Conservation (phyloP, 2,329 filamentous ascomycete species). For the Metarhizium rileyi region DNA sequence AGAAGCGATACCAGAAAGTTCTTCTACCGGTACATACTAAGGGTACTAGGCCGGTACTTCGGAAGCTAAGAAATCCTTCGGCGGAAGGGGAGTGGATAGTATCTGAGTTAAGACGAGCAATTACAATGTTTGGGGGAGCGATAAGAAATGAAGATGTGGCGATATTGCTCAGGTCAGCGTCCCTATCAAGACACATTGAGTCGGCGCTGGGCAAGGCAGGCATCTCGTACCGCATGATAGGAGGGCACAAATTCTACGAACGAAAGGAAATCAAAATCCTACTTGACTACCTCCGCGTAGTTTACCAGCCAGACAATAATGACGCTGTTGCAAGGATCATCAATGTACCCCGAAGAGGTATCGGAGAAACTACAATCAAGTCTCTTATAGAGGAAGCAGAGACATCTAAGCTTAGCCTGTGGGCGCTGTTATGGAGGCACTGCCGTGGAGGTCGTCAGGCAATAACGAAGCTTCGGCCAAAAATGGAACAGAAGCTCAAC, state of each 20-base stretch:
- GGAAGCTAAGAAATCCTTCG: slow-evolving; percentile 58
- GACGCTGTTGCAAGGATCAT: slow-evolving; percentile 77
- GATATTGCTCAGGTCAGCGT: slow-evolving; percentile 75
- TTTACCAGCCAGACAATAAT: slow-evolving; percentile 77
- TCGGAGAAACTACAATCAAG: slow-evolving; percentile 73
- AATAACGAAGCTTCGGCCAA: slow-evolving; percentile 38
- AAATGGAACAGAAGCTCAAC: slow-evolving; percentile 43
- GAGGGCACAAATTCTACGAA: slow-evolving; percentile 84
- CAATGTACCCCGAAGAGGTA: slow-evolving; percentile 70
- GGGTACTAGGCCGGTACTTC: slow-evolving; percentile 71
- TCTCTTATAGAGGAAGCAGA: slow-evolving; percentile 69
- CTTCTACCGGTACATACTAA: slow-evolving; percentile 71
- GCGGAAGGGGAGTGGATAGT: slow-evolving; percentile 85
- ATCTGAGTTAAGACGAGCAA: slow-evolving; percentile 64
- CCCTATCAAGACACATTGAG: slow-evolving; percentile 79
- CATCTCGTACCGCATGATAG: slow-evolving; percentile 87
- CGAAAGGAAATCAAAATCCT: slow-evolving; percentile 79
- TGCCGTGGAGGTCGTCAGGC: slow-evolving; percentile 38
- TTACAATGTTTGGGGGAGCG: slow-evolving; percentile 62
- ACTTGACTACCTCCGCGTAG: slow-evolving; percentile 78
- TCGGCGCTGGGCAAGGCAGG: slow-evolving; percentile 69
- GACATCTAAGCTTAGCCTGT: slow-evolving; percentile 57
- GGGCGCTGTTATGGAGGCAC: slow-evolving; percentile 57
- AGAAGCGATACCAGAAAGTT: slow-evolving; percentile 66
- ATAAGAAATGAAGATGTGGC: slow-evolving; percentile 70